Conservation (phyloP, 352 stramenopile species). For the Saprolegnia diclina region DNA sequence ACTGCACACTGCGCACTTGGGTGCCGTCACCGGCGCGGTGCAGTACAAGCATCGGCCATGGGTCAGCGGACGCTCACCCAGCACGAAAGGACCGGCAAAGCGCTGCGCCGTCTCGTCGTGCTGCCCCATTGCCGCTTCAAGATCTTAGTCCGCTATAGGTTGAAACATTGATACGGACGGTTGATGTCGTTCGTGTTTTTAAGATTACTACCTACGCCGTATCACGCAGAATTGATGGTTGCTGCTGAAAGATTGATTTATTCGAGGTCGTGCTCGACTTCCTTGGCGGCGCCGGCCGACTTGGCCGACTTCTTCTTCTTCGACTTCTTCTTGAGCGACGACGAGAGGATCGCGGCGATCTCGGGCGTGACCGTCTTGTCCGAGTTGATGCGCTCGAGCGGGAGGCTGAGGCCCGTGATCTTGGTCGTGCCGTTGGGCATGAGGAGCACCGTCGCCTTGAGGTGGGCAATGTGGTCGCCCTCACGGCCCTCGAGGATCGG, state of each 20-base stretch:
- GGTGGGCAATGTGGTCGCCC: constrained; percentile 96
- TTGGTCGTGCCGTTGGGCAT: constrained; percentile 92
- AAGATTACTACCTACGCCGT: not conserved
- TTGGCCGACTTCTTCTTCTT: constrained; percentile 92
- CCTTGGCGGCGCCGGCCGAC: constrained; percentile 8
- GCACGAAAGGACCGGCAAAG: not conserved
- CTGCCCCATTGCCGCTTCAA: not conserved
- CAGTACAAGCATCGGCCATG: not conserved
- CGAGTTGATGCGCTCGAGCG: constrained; percentile 84
- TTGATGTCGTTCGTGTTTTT: not conserved
- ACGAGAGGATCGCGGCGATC: constrained; percentile 82
- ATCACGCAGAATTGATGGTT: too few species aligned
- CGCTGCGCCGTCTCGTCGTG: not conserved
- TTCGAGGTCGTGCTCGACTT: constrained; percentile 27
- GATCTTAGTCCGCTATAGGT: not conserved
- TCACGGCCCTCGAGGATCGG: constrained; percentile 94
- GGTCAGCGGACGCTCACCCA: not conserved
- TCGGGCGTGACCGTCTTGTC: constrained; percentile 92
- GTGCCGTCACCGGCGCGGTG: not conserved
- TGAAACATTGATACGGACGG: not conserved
- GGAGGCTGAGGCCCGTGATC: constrained; percentile 93
- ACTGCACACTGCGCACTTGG: not conserved
- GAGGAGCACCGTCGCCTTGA: constrained; percentile 99
- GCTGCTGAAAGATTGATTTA: constrained; percentile 8
- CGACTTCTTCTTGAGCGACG: constrained; percentile 94